Evolutionary conservation across 805 yeast genomes (phyloP).

Genomic region (Yarrowia keelungensis): DNA sequence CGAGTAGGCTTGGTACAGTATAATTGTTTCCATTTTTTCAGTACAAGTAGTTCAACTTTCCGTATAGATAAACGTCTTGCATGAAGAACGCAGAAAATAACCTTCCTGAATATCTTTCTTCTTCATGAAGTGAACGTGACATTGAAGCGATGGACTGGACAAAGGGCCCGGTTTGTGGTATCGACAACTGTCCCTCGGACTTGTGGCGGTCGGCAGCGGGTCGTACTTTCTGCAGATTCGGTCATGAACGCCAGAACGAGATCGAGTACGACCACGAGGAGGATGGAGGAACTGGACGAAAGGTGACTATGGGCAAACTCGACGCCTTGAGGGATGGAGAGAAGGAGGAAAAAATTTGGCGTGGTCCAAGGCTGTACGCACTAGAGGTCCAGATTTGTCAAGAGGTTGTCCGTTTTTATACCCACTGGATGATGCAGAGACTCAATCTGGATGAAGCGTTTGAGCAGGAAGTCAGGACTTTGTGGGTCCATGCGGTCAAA

Average conservation of each 20-base stretch:
- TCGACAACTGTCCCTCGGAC: slow-evolving; percentile 83
- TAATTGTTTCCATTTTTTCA: too few relatives aligned
- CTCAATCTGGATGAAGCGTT: not conserved
- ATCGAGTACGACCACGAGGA: not conserved
- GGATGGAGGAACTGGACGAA: not conserved
- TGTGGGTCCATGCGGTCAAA: not conserved
- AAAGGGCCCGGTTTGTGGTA: slow-evolving; percentile 85
- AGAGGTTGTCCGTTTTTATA: slow-evolving; percentile 2
- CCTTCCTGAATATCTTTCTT: not conserved
- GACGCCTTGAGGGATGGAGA: not conserved
- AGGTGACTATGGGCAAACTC: not conserved
- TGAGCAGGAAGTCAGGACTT: not conserved
- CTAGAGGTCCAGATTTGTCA: not conserved
- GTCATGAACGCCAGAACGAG: slow-evolving; percentile 62
- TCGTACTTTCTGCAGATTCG: slow-evolving; percentile 81
- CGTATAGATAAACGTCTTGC: not conserved
- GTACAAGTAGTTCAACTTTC: too few relatives aligned
- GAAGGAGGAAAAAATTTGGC: not conserved
- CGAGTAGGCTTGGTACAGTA: not conserved
- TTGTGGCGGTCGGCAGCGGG: slow-evolving; percentile 80
- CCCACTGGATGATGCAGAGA: not conserved
- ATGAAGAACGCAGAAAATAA: not conserved
- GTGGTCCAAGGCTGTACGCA: not conserved
- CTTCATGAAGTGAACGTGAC: not conserved
- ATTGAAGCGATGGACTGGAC: slow-evolving; percentile 15